Evolutionary conservation across 2,329 filamentous ascomycete species (phyloP).

Genomic region (Penicillium corylophilum): DNA sequence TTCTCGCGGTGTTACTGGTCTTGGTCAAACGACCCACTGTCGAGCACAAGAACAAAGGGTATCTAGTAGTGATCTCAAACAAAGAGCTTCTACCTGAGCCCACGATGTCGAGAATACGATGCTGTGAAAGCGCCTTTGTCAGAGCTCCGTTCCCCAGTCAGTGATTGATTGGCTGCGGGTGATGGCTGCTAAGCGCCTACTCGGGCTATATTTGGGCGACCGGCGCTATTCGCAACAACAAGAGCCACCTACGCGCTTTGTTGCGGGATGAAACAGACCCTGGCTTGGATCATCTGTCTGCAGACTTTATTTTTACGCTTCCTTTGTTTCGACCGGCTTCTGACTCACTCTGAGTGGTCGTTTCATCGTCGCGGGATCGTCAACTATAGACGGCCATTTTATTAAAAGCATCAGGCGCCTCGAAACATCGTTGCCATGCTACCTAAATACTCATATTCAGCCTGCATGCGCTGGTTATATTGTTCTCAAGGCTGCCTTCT

Average conservation of each 20-base stretch:
- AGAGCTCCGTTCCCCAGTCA: background rate
- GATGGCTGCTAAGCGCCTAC: conserved; percentile 29
- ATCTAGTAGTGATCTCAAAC: background rate
- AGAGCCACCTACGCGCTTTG: conserved; percentile 13
- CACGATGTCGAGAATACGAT: background rate
- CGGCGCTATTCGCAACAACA: conserved; percentile 21
- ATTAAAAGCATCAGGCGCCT: conserved; percentile 7
- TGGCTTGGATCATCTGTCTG: conserved; percentile 6
- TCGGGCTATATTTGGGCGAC: conserved; percentile 27
- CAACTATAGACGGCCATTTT: conserved; percentile 12
- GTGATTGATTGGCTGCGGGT: conserved; percentile 25
- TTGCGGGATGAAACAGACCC: conserved; percentile 28
- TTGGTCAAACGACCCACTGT: background rate
- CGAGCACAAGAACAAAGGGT: background rate
- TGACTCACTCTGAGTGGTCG: conserved; percentile 16
- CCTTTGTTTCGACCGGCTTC: conserved; percentile 14
- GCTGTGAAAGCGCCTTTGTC: conserved; percentile 1
- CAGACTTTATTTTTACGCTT: conserved; percentile 17
- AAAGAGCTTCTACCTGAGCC: background rate
- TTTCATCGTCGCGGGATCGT: conserved; percentile 6
- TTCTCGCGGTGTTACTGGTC: background rate
- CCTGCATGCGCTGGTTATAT: conserved; percentile 5
- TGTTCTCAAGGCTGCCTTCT: conserved; percentile 5
- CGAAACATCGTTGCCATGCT: conserved; percentile 14
- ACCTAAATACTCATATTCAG: background rate